These are phyloP conservation scores for Boletus rubescentipes DNA, from an alignment of 768 basidiomycete genomes.

Conservation along the genomic window DNA sequence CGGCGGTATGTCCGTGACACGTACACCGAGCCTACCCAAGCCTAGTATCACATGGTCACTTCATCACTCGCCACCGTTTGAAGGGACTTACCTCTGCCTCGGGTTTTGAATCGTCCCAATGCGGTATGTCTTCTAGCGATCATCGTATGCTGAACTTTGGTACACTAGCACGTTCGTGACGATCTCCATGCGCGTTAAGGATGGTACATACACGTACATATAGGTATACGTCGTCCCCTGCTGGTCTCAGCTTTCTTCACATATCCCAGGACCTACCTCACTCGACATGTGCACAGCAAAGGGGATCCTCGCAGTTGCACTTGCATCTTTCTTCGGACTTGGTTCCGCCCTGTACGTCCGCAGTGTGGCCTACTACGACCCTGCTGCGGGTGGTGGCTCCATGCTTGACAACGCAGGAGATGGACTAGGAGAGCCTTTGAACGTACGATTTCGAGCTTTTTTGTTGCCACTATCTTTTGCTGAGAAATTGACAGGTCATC, in stretches of 20 bases:
- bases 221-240: background rate
- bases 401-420: constrained; percentile 42
- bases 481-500: constrained; percentile 42
- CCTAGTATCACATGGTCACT: background rate
- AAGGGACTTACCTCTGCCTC: background rate
- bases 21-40: too few species aligned
- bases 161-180: constrained; percentile 3
- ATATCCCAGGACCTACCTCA: background rate
- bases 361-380: constrained; percentile 35
- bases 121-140: background rate
- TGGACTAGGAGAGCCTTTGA: constrained; percentile 42
- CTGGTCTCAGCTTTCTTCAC: background rate
- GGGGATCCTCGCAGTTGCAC: background rate
- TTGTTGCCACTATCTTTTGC: background rate
- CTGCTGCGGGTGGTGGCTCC: constrained; percentile 40
- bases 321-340: constrained; percentile 4
- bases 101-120: background rate
- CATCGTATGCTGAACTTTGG: background rate
- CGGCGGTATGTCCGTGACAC: background rate
- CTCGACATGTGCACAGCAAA: background rate
- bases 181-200: background rate
- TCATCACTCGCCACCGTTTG: background rate
- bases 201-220: background rate
- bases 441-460: constrained; percentile 29
- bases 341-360: background rate